phyloP scores from a whole-genome alignment of 441 rosid genomes.

The Viola pubescens region DNA sequence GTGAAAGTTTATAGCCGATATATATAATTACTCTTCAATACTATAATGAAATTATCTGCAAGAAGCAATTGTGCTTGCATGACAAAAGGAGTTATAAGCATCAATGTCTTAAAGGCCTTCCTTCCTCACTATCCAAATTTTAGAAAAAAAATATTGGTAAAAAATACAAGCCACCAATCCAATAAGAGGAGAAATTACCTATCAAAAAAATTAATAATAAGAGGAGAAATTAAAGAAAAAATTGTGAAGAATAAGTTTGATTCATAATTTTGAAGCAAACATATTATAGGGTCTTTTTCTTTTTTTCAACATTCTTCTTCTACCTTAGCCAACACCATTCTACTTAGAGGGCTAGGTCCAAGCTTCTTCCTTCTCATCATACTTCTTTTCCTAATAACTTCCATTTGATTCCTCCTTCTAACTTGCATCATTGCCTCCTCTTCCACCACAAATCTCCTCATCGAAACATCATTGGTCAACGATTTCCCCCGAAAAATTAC shows the following conservation, averaged over 20 bases:
- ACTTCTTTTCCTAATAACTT: constrained; percentile 63
- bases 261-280: no score
- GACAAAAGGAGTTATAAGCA: no score
- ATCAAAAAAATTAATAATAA: constrained; percentile 3
- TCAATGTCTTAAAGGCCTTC: no score
- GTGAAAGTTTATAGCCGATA: no score
- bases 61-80: no score
- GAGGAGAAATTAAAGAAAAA: constrained; percentile 5
- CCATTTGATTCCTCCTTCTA: constrained; percentile 72
- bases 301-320: constrained; percentile 5
- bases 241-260: constrained; percentile 8
- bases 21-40: no score
- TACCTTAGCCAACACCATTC: constrained; percentile 55
- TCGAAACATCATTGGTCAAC: constrained; percentile 69
- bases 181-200: neutral
- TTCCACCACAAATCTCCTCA: constrained; percentile 89
- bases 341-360: constrained; percentile 84
- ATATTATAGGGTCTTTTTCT: no score
- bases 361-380: constrained; percentile 64
- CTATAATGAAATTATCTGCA: no score
- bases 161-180: constrained; percentile 16
- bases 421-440: constrained; percentile 90
- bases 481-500: constrained; percentile 76
- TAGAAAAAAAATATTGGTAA: neutral
- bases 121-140: no score